Percentiles rank a stretch among this genome's conserved stretches.
These are phyloP conservation scores for Babesia divergens DNA, from an alignment of 169 alveolate genomes.

Conservation along the genomic window DNA sequence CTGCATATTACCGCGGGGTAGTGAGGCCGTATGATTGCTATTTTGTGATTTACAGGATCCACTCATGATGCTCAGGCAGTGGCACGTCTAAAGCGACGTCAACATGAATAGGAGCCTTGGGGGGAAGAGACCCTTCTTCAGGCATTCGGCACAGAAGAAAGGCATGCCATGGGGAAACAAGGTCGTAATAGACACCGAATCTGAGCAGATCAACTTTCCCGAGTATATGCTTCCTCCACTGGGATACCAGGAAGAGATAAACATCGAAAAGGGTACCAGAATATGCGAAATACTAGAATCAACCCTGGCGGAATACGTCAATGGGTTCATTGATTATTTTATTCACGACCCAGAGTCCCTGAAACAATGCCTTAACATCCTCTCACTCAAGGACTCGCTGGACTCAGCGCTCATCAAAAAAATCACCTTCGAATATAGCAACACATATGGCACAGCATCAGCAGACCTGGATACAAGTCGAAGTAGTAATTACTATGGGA, in stretches of 20 bases:
- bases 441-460: background rate
- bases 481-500: background rate
- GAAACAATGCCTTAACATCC: constrained; percentile 11
- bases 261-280: background rate
- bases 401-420: constrained; percentile 27
- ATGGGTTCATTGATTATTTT: constrained; percentile 28
- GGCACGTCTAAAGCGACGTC: too few species aligned
- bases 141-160: background rate
- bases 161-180: background rate
- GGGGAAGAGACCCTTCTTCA: background rate
- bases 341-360: constrained; percentile 13
- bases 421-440: background rate
- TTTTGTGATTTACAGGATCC: too few species aligned
- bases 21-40: too few species aligned
- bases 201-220: background rate
- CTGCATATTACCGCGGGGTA: too few species aligned
- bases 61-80: too few species aligned
- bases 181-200: background rate
- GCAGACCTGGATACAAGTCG: background rate
- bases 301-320: constrained; percentile 1
- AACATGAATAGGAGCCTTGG: background rate
- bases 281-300: constrained; percentile 31
- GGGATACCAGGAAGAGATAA: constrained; percentile 22
- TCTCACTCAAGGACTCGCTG: constrained; percentile 18
- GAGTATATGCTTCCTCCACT: constrained; percentile 8